Base-by-base conservation (phyloP, 2,329 filamentous ascomycete species). In the Furcasterigmium furcatum region DNA sequence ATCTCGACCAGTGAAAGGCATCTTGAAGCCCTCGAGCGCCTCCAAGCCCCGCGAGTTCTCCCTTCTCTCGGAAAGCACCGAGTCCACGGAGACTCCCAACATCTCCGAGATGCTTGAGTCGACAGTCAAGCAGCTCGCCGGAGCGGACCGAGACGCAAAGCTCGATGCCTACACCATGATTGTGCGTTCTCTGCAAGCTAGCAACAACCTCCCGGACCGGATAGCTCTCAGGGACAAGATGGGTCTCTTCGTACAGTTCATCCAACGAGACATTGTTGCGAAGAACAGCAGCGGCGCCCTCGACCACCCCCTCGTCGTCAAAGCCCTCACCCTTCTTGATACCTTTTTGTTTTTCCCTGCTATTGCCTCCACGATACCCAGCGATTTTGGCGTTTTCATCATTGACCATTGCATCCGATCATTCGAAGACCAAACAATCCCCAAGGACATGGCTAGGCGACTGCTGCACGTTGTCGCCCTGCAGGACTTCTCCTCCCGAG, bases 131-230 rank as follows among this genome's bases (percentile, higher is more conserved):
- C 87, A 94, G 65, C 77, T 99, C 40, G 87, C 86, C 30, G 84
- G 87, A 19, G 73, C 82, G 24, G 87, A 91, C 54, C 77, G 85
- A 44, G 79, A 83, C 46, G 84, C 82, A 12, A 86, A 86, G 54
- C 67, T 94, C 25, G 94, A 99, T 67, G 89, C 91, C 41, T 97
- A 99, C 59, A 83, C 85, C 61, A 87, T 87, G 57, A 73, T 99
- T 38, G 81, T 86, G 25, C 79, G 83, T 27, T 84, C 85, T 4
- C 72, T 96, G 55, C 88, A 89, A 61, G 79, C 86, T 6, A 96
- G 92, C 46, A 88, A 91, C 51, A 87, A 88, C 54, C 70, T 95
- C 13, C 91, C 91, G 0, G 86, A 94, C 53, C 72, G 82, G 29
- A 80, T 86, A 46, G 83, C 84, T 10, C 72, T 95, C 45, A 78